Conservation (phyloP, 371 early-diverging fungal species). For the Mortierella sp. region DNA sequence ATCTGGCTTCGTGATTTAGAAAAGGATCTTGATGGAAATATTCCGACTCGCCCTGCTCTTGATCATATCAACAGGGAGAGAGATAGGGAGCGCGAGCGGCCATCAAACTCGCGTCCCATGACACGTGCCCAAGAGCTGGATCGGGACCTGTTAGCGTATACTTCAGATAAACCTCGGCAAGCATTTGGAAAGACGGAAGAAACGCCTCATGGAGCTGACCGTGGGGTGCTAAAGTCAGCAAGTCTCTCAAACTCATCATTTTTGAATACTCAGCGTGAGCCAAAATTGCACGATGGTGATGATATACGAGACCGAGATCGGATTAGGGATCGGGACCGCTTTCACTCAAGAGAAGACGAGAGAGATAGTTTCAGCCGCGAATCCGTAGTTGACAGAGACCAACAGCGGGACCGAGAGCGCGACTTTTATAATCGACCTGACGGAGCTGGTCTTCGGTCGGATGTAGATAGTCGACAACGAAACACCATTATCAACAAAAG, state of each 20-base stretch:
- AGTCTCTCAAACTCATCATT: neutral
- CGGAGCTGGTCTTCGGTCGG: conserved; percentile 26
- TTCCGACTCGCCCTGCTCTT: conserved; percentile 36
- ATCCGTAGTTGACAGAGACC: conserved; percentile 58
- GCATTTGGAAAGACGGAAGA: conserved; percentile 15
- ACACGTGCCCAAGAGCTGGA: conserved; percentile 59
- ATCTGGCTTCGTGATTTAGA: conserved; percentile 58
- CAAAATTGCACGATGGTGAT: conserved; percentile 6
- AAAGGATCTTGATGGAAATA: conserved; percentile 29
- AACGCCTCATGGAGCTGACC: conserved; percentile 1
- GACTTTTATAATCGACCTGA: conserved; percentile 16
- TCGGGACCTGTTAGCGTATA: conserved; percentile 58
- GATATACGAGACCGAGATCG: conserved; percentile 54
- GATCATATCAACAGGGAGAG: conserved; percentile 59
- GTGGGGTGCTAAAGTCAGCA: neutral
- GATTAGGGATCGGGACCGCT: conserved; percentile 51
- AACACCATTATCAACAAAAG: conserved; percentile 10
- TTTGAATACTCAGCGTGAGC: conserved; percentile 6
- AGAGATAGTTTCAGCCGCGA: conserved; percentile 58
- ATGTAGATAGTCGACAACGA: conserved; percentile 8
- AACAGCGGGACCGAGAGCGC: conserved; percentile 38
- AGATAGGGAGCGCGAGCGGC: conserved; percentile 64
- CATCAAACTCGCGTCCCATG: conserved; percentile 52
- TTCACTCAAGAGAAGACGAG: conserved; percentile 55
- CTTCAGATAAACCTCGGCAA: conserved; percentile 50